phyloP scores from a whole-genome alignment of 1,139 yeast species.

The Yamadazyma triangularis region DNA sequence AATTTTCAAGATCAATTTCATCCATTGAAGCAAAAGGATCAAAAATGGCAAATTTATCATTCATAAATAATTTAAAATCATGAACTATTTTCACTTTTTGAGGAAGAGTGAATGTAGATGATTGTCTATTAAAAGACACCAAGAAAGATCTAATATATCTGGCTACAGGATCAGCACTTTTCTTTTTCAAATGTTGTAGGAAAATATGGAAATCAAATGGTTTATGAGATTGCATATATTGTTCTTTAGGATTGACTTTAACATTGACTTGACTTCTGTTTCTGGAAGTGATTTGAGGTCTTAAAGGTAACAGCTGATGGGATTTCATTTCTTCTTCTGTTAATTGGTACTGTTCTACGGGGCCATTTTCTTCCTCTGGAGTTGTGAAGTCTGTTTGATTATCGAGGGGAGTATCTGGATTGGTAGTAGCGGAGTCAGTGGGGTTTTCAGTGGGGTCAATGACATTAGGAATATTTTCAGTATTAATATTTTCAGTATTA shows the following conservation, averaged over 20 bases:
- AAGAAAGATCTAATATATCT: constrained; percentile 80
- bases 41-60: constrained; percentile 55
- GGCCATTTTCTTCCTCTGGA: constrained; percentile 7
- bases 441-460: too few species aligned
- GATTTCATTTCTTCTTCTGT: constrained; percentile 10
- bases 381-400: constrained; percentile 5
- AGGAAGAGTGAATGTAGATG: constrained; percentile 56
- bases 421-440: too few species aligned
- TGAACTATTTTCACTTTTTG: constrained; percentile 75
- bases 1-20: constrained; percentile 58
- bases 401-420: too few species aligned
- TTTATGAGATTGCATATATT: constrained; percentile 37
- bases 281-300: constrained; percentile 5
- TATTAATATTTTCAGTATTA: too few species aligned
- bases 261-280: constrained; percentile 10
- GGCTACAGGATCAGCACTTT: constrained; percentile 84
- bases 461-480: too few species aligned
- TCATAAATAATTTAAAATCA: constrained; percentile 72
- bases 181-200: constrained; percentile 63
- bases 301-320: constrained; percentile 3
- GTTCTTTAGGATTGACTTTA: constrained; percentile 8
- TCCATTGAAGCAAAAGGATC: constrained; percentile 75
- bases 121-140: constrained; percentile 65
- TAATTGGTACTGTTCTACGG: constrained; percentile 11
- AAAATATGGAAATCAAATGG: constrained; percentile 83